These are phyloP conservation scores for Entomortierella parvispora DNA, from an alignment of 192 early-diverging fungal species.

Conservation along the genomic window DNA sequence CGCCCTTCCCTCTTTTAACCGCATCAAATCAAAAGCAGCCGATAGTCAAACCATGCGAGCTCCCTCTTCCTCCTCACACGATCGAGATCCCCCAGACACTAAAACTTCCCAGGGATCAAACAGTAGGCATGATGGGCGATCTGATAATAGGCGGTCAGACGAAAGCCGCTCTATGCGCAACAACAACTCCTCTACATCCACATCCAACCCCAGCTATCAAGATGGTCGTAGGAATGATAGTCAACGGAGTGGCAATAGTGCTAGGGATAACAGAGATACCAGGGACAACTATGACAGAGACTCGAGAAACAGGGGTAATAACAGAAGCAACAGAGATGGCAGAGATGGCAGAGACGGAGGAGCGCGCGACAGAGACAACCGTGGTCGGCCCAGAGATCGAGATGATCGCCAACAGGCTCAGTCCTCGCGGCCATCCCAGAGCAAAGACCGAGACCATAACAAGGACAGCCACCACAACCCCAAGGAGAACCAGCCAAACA, in stretches of 20 bases:
- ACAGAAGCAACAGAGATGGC: background rate
- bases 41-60: too few species aligned
- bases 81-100: background rate
- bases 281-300: background rate
- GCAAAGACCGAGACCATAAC: conserved; percentile 9
- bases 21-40: too few species aligned
- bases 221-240: conserved; percentile 10
- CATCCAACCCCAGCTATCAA: background rate
- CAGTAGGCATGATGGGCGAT: background rate
- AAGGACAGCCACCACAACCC: conserved; percentile 1
- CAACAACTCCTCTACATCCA: background rate
- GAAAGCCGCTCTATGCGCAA: background rate
- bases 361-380: background rate
- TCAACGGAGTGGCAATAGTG: conserved; percentile 2
- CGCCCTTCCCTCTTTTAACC: too few species aligned
- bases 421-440: background rate
- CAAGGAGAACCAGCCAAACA: conserved; percentile 1
- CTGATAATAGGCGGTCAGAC: background rate
- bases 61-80: too few species aligned
- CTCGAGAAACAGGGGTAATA: background rate
- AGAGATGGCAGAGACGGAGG: conserved; percentile 5
- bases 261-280: conserved; percentile 5
- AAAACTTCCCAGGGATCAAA: background rate
- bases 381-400: conserved; percentile 13
- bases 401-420: conserved; percentile 14